Evolutionary conservation across 345 rosid species (phyloP).

Genomic region (Capsella bursapastoris): DNA sequence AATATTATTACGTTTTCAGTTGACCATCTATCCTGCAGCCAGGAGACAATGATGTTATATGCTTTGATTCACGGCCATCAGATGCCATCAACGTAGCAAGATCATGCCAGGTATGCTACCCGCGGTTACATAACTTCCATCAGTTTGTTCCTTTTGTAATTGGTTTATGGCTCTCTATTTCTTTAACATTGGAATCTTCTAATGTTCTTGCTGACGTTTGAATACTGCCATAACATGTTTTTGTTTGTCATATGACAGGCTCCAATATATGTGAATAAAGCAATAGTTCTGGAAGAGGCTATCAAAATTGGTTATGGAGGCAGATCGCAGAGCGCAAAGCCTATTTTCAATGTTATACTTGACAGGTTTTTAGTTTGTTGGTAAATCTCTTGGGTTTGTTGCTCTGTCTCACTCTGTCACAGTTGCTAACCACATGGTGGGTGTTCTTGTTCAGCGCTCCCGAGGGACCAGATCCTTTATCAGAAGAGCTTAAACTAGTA

Average conservation of each 20-base stretch:
- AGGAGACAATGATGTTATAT: slow-evolving; percentile 57
- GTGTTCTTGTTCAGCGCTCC: slow-evolving; percentile 61
- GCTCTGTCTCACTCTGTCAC: slow-evolving; percentile 30
- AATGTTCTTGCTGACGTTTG: not conserved
- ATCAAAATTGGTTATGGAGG: slow-evolving; percentile 77
- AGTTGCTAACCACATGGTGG: slow-evolving; percentile 41
- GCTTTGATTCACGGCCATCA: slow-evolving; percentile 82
- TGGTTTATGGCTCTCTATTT: not conserved
- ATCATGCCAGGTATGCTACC: slow-evolving; percentile 42
- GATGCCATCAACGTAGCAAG: slow-evolving; percentile 88
- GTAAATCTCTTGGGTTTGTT: slow-evolving; percentile 14
- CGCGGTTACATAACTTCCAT: not conserved
- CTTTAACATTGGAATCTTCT: not conserved
- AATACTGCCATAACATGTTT: slow-evolving; percentile 7
- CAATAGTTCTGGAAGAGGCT: slow-evolving; percentile 78
- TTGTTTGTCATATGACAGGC: slow-evolving; percentile 56
- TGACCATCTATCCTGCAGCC: slow-evolving; percentile 59
- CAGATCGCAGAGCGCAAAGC: slow-evolving; percentile 53
- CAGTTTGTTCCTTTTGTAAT: not conserved
- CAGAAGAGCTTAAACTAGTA: slow-evolving; percentile 73
- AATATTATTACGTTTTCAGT: slow-evolving; percentile 21
- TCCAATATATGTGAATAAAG: slow-evolving; percentile 81
- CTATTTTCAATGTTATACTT: slow-evolving; percentile 71
- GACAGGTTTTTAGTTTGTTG: slow-evolving; percentile 61
- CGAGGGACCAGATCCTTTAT: slow-evolving; percentile 73